A percentile compares a stretch with the other conserved stretches of the same genome.
phyloP scores from a whole-genome alignment of 2,329 filamentous ascomycete genomes.

The Tetracladium maxilliforme region DNA sequence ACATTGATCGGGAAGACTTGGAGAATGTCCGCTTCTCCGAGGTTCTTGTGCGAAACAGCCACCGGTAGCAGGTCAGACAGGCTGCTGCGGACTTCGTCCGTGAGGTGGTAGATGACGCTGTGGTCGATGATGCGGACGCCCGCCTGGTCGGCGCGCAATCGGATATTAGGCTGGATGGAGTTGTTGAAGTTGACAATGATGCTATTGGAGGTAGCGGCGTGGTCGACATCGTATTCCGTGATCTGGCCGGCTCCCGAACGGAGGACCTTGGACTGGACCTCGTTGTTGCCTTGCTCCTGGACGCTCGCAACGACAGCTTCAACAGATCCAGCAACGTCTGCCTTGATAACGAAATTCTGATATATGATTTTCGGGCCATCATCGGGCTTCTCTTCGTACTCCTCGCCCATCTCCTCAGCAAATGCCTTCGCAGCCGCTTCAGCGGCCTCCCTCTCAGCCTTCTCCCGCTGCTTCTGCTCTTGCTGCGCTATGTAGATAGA shows the following conservation, averaged over 20 bases:
- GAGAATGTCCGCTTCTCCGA: constrained; percentile 77
- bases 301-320: constrained; percentile 77
- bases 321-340: constrained; percentile 83
- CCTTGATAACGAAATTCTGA: constrained; percentile 84
- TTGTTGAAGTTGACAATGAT: constrained; percentile 81
- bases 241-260: constrained; percentile 65
- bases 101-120: constrained; percentile 71
- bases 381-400: constrained; percentile 14
- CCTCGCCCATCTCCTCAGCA: constrained; percentile 9
- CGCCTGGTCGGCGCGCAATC: constrained; percentile 50
- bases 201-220: constrained; percentile 63
- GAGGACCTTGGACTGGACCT: constrained; percentile 65
- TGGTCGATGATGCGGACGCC: constrained; percentile 72
- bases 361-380: constrained; percentile 43
- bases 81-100: constrained; percentile 55
- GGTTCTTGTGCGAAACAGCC: constrained; percentile 51
- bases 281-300: constrained; percentile 66
- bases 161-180: constrained; percentile 49
- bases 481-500: constrained; percentile 36
- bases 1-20: constrained; percentile 75
- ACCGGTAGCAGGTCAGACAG: constrained; percentile 58
- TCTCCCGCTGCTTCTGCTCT: constrained; percentile 46
- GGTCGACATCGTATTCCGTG: constrained; percentile 76
- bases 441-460: constrained; percentile 30
- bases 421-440: constrained; percentile 13